These are phyloP conservation scores for Colletotrichum spinosum DNA, from an alignment of 2,329 filamentous ascomycete species.

Conservation along the genomic window DNA sequence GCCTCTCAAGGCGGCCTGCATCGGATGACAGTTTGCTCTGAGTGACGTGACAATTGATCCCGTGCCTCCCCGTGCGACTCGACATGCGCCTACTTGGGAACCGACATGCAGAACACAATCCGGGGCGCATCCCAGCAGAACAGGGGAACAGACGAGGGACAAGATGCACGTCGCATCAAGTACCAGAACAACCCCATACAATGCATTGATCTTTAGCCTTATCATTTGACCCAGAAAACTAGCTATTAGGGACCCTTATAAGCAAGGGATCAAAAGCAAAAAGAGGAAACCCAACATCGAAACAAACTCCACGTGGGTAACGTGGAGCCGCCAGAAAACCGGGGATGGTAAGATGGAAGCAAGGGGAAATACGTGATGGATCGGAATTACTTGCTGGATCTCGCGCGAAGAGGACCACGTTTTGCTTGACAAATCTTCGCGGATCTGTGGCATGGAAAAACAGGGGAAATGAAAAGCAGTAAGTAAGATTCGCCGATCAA, in stretches of 20 bases:
- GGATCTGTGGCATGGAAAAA: background rate
- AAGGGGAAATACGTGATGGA: conserved; percentile 5
- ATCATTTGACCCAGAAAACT: too few species aligned
- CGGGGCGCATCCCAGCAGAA: background rate
- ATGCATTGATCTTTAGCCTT: too few species aligned
- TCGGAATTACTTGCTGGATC: background rate
- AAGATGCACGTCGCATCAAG: too few species aligned
- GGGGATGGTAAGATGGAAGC: conserved; percentile 3
- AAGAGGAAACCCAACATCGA: background rate
- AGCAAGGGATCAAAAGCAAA: conserved; percentile 1
- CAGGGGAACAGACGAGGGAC: background rate
- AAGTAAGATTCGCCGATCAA: conserved; percentile 4
- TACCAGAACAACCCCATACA: too few species aligned
- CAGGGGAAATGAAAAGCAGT: background rate
- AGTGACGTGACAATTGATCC: background rate
- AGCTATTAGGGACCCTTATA: too few species aligned
- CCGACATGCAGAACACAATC: conserved; percentile 8
- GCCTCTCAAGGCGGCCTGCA: conserved; percentile 21
- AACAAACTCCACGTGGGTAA: conserved; percentile 16
- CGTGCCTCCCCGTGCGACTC: conserved; percentile 9
- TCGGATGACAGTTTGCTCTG: conserved; percentile 18
- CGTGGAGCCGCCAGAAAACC: conserved; percentile 6
- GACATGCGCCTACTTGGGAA: conserved; percentile 2
- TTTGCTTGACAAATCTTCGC: too few species aligned
- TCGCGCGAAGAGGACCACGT: background rate